A percentile compares a stretch with the other conserved stretches of the same genome.
Evolutionary conservation across 306 rosid genomes (phyloP).

Genomic region (Medicago lupulina): DNA sequence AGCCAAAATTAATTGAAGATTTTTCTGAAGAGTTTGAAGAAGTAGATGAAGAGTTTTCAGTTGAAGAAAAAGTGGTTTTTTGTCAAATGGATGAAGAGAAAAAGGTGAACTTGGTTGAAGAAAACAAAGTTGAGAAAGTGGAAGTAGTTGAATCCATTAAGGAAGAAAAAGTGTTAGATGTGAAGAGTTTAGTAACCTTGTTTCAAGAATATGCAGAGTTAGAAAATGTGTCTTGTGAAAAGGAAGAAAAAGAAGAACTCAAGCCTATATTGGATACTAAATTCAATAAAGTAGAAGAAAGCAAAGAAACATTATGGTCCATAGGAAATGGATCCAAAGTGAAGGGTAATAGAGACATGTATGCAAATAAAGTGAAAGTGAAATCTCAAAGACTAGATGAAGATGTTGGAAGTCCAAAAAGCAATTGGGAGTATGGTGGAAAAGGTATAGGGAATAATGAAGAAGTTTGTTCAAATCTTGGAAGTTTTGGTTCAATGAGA

Average conservation of each 20-base stretch:
- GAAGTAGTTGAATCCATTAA: slow-evolving; percentile 8
- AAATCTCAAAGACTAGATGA: slow-evolving; percentile 52
- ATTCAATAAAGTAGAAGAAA: slow-evolving; percentile 63
- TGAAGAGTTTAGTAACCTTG: slow-evolving; percentile 49
- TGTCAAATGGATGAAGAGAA: slow-evolving; percentile 40
- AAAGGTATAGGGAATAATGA: slow-evolving; percentile 39
- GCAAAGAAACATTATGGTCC: slow-evolving; percentile 41
- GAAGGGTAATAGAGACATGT: not conserved
- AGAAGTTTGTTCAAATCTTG: slow-evolving; percentile 49
- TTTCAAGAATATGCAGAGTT: slow-evolving; percentile 50
- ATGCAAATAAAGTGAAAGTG: slow-evolving; percentile 36
- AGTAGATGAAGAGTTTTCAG: slow-evolving; percentile 30
- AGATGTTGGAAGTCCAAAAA: slow-evolving; percentile 45
- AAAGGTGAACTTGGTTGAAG: slow-evolving; percentile 1
- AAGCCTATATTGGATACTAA: slow-evolving; percentile 37
- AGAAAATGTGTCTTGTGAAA: slow-evolving; percentile 43
- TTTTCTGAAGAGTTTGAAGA: slow-evolving; percentile 46
- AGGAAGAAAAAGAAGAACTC: slow-evolving; percentile 45
- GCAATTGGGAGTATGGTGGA: slow-evolving; percentile 40
- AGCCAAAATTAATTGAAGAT: slow-evolving; percentile 53
- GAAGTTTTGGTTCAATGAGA: slow-evolving; percentile 82
- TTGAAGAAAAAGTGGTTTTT: slow-evolving; percentile 33
- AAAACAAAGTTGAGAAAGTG: slow-evolving; percentile 11
- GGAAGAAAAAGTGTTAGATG: slow-evolving; percentile 35
- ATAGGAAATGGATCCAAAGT: slow-evolving; percentile 60